Evolutionary conservation across 768 basidiomycete species (phyloP).

Genomic region (Naematelia aurantialba): DNA sequence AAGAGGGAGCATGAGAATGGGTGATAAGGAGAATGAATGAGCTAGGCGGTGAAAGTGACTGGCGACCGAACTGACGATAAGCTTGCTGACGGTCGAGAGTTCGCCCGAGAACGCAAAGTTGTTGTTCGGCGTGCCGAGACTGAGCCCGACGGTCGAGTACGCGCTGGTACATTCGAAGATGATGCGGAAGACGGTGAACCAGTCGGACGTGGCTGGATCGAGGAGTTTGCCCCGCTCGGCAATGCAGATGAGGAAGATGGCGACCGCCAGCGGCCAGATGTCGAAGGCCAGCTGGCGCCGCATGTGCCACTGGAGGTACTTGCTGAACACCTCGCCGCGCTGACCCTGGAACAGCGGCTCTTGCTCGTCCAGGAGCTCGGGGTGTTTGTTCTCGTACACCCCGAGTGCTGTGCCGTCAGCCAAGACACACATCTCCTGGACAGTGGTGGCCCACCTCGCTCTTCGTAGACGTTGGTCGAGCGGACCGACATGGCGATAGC

Average conservation of each 20-base stretch:
- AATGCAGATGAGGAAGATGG: conserved; percentile 36
- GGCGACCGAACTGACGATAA: conserved; percentile 35
- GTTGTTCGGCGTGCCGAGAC: conserved; percentile 39
- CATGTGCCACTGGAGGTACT: conserved; percentile 42
- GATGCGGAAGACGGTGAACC: conserved; percentile 41
- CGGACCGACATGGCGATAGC: conserved; percentile 42
- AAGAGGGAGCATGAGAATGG: conserved; percentile 41
- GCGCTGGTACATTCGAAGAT: conserved; percentile 45
- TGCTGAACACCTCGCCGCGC: conserved; percentile 35
- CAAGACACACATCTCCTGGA: background rate
- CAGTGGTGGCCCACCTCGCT: conserved; percentile 24
- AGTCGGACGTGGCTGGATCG: conserved; percentile 23
- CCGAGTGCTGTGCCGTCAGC: conserved; percentile 21
- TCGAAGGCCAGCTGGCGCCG: conserved; percentile 44
- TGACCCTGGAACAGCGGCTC: conserved; percentile 31
- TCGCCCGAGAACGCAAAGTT: conserved; percentile 40
- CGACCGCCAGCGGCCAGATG: conserved; percentile 43
- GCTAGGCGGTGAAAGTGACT: too few relatives aligned
- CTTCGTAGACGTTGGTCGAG: conserved; percentile 48
- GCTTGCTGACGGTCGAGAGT: conserved; percentile 35
- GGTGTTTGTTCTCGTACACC: conserved; percentile 25
- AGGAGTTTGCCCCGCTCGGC: conserved; percentile 38
- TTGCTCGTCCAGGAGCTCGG: conserved; percentile 11
- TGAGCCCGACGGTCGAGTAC: conserved; percentile 42
- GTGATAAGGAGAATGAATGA: too few relatives aligned